These are phyloP conservation scores for Aspergillus olivimuriae DNA, from an alignment of 495 filamentous ascomycete genomes.

Conservation along the genomic window DNA sequence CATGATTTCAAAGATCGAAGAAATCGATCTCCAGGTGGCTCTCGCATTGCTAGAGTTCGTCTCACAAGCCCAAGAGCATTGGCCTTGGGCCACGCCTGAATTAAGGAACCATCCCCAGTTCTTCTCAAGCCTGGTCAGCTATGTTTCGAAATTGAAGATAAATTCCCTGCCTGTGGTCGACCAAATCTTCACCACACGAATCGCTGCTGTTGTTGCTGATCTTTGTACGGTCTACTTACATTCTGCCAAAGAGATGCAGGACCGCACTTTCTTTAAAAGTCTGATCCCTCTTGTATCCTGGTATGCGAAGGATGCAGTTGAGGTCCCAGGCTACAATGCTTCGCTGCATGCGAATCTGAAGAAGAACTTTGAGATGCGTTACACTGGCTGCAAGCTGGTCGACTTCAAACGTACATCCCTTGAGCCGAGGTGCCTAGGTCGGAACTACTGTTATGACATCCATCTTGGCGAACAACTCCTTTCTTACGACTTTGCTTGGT, in stretches of 20 bases:
- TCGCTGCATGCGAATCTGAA: slow-evolving; percentile 81
- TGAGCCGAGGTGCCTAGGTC: slow-evolving; percentile 54
- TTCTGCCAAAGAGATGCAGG: slow-evolving; percentile 65
- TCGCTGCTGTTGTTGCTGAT: slow-evolving; percentile 76
- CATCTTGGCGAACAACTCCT: slow-evolving; percentile 67
- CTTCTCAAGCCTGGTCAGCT: slow-evolving; percentile 59
- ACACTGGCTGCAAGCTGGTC: slow-evolving; percentile 57
- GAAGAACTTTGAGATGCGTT: slow-evolving; percentile 75
- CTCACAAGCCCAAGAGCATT: slow-evolving; percentile 76
- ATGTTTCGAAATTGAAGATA: slow-evolving; percentile 56
- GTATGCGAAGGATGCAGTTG: slow-evolving; percentile 66
- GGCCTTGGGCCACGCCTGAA: slow-evolving; percentile 82
- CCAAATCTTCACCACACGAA: slow-evolving; percentile 54
- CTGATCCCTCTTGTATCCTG: slow-evolving; percentile 70
- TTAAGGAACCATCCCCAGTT: slow-evolving; percentile 68
- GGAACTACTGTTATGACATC: slow-evolving; percentile 76
- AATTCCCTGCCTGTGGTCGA: slow-evolving; percentile 35
- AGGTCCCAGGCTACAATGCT: slow-evolving; percentile 69
- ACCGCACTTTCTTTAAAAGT: slow-evolving; percentile 56
- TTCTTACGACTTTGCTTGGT: slow-evolving; percentile 70
- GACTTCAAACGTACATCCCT: slow-evolving; percentile 74
- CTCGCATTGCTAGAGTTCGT: slow-evolving; percentile 81
- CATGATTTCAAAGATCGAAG: slow-evolving; percentile 59
- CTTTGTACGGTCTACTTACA: slow-evolving; percentile 90
- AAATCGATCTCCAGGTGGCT: slow-evolving; percentile 52